Evolutionary conservation across 345 rosid species (phyloP).

Genomic region (Eucalyptus pauciflora): DNA sequence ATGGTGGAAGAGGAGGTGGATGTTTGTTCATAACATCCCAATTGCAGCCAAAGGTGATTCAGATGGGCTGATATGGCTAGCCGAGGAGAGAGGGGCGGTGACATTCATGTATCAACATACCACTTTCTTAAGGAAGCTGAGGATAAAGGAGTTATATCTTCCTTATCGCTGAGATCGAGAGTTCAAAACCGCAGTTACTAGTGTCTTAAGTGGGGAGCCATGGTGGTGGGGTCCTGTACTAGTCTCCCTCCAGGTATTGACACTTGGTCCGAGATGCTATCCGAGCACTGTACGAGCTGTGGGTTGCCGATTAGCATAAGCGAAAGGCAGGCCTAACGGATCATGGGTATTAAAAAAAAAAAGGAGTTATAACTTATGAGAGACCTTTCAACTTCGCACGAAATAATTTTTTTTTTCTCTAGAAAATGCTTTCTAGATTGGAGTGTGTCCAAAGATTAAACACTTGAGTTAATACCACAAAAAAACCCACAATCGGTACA

Average conservation of each 20-base stretch:
- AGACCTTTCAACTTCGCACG: neutral
- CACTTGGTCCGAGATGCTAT: too few species aligned
- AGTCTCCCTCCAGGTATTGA: too few species aligned
- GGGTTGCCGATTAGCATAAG: too few species aligned
- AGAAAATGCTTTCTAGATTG: neutral
- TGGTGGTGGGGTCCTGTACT: too few species aligned
- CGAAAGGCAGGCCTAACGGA: too few species aligned
- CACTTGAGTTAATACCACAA: neutral
- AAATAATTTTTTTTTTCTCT: neutral
- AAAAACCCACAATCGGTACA: too few species aligned
- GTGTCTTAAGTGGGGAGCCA: too few species aligned
- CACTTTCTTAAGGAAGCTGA: neutral
- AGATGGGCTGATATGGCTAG: neutral
- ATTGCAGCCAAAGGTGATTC: neutral
- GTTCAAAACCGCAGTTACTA: too few species aligned
- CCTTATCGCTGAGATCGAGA: too few species aligned
- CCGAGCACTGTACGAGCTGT: too few species aligned
- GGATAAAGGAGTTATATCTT: neutral
- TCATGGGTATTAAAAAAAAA: too few species aligned
- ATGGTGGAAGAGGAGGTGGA: neutral
- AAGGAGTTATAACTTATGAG: neutral
- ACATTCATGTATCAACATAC: neutral
- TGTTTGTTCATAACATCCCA: neutral
- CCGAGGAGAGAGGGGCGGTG: neutral
- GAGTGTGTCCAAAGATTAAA: neutral